phyloP scores from a whole-genome alignment of 345 rosid species.

The Pistacia vera region DNA sequence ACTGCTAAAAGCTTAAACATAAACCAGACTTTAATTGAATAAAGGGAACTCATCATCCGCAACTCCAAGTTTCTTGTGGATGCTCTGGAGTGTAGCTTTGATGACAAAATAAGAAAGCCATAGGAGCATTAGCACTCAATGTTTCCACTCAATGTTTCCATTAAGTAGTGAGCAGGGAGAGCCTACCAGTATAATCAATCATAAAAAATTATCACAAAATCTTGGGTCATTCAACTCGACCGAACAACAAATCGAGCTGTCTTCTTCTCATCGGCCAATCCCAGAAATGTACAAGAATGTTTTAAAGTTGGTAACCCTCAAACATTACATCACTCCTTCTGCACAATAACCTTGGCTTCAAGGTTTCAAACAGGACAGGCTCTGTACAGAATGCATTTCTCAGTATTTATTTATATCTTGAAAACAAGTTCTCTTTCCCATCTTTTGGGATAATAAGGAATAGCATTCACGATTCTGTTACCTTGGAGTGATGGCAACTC shows the following conservation, averaged over 20 bases:
- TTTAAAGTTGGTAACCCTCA: background rate
- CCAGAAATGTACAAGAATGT: background rate
- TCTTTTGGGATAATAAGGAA: constrained; percentile 54
- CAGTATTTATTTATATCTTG: constrained; percentile 35
- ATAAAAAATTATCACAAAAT: background rate
- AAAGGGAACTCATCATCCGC: too few species aligned
- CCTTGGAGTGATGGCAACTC: constrained; percentile 63
- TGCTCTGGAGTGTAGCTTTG: background rate
- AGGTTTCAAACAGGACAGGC: background rate
- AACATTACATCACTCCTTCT: constrained; percentile 1
- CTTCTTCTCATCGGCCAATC: background rate
- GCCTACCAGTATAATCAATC: background rate
- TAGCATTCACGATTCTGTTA: constrained; percentile 55
- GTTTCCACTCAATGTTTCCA: background rate
- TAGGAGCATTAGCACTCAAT: too few species aligned
- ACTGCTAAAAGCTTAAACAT: background rate
- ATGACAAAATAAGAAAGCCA: background rate
- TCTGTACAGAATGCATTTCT: constrained; percentile 10
- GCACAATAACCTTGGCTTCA: background rate
- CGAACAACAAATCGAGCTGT: background rate
- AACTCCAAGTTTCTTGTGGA: background rate
- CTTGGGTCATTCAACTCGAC: background rate
- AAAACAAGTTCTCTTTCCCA: constrained; percentile 55
- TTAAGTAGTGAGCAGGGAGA: background rate
- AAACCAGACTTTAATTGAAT: too few species aligned